Base-by-base conservation (phyloP, 2,329 filamentous ascomycete species). In the Ophiobolus disseminans region DNA sequence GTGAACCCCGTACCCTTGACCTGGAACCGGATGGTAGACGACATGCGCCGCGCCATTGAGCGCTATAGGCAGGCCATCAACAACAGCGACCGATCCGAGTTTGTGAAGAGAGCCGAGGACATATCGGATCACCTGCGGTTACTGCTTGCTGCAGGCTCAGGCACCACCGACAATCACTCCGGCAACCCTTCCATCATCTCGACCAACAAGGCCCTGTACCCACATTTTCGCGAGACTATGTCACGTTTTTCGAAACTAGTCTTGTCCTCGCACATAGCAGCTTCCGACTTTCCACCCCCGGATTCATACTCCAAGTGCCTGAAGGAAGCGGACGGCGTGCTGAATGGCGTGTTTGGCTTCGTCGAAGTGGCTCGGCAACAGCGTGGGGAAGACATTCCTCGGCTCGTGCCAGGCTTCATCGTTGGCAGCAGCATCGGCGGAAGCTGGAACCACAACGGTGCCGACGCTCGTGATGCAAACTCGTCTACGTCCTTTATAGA, bases 161-260 rank as follows among this genome's bases (percentile, higher is more conserved):
- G 93, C 45, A 99, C 94, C 1, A 99, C 94, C 0, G 94, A 99
- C 75, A 99, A 99, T 68, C 94, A 99, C 72, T 97, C 94, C 16
- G 94, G 94, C 32, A 96, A 97, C 62, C 94, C 94, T 4, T 97
- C 94, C n/a, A 97, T 99, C 65, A 99, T 99, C 51, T 97, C 92
- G 5, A 95, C 91, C 4, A 99, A 99, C 79, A 97, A 97, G 73
- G 90, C 91, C 0, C 79, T 99, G 13, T 97, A 97, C 68, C 94
- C 94, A 19, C 92, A 97, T 74, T 99, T 99, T 75, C 83, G 94
- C 44, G 94, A 97, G 70, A 97, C 97, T 87, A 99, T 99, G 94
- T 97, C 94, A 35, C 92, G 96, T 64, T 99, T 99, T 73, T 97
- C 94, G n/a, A 99, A 99, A 73, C 81, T 99, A 8, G 94, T 99